These are phyloP conservation scores for Hypsizygus ulmarius DNA, from an alignment of 1,284 basidiomycete genomes.

Conservation along the genomic window DNA sequence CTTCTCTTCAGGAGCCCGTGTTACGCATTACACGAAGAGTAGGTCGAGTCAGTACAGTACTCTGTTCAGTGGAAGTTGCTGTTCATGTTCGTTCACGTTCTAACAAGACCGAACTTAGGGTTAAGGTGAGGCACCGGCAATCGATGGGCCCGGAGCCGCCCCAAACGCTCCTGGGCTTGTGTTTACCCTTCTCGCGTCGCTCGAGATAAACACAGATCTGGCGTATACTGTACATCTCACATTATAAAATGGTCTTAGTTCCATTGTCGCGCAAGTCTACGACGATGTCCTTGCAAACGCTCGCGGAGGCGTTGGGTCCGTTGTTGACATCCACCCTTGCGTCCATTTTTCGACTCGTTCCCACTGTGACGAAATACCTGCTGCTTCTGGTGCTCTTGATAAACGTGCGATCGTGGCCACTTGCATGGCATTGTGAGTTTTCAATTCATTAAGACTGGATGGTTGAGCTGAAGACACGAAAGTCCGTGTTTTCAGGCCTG, in stretches of 20 bases:
- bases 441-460: background rate
- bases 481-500: conserved; percentile 60
- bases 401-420: conserved; percentile 57
- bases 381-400: conserved; percentile 39
- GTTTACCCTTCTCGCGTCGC: conserved; percentile 7
- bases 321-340: conserved; percentile 7
- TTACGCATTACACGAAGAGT: no score
- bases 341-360: conserved; percentile 8
- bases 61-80: no score
- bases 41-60: no score
- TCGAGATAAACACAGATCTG: background rate
- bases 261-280: background rate
- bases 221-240: background rate
- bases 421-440: conserved; percentile 63
- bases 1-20: no score
- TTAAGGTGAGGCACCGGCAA: background rate
- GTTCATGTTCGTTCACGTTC: background rate
- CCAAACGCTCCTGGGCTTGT: background rate
- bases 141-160: background rate
- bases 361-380: conserved; percentile 32
- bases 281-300: conserved; percentile 6
- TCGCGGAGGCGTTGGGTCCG: conserved; percentile 4
- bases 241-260: conserved; percentile 6
- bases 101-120: background rate
- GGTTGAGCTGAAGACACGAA: background rate